A percentile compares a stretch with the other conserved stretches of the same genome.
Evolutionary conservation across 2,329 filamentous ascomycete species (phyloP).

Genomic region (Juglanconis oblonga): DNA sequence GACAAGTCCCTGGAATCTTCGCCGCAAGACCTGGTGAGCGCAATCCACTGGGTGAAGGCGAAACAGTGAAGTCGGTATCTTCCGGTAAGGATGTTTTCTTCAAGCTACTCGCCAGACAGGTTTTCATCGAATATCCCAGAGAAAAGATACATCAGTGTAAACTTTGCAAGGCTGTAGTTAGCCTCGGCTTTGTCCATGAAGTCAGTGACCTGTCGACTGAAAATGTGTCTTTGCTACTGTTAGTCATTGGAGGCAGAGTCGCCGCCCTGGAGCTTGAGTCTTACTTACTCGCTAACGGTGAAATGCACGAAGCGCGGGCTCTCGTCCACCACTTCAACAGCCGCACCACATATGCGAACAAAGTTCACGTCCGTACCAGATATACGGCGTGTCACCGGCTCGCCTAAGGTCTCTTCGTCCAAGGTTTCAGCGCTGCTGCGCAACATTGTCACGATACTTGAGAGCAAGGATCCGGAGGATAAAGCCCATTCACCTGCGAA

Average conservation of each 20-base stretch:
- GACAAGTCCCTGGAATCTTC: constrained; percentile 11
- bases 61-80: constrained; percentile 16
- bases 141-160: constrained; percentile 10
- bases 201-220: constrained; percentile 6
- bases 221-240: constrained; percentile 7
- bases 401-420: constrained; percentile 3
- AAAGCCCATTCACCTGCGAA: constrained; percentile 4
- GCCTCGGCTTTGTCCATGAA: constrained; percentile 14
- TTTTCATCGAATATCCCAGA: constrained; percentile 11
- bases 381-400: not conserved
- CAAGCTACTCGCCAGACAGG: constrained; percentile 7
- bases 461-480: not conserved
- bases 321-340: constrained; percentile 27
- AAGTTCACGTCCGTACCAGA: constrained; percentile 16
- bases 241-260: not conserved
- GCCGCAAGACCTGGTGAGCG: constrained; percentile 4
- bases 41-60: constrained; percentile 11
- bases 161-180: constrained; percentile 14
- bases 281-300: constrained; percentile 27
- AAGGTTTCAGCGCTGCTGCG: constrained; percentile 18
- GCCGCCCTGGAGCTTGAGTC: not conserved
- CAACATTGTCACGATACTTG: constrained; percentile 7
- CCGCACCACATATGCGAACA: constrained; percentile 26
- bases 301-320: constrained; percentile 31
- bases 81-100: constrained; percentile 12